Evolutionary conservation across 345 rosid genomes (phyloP).

Genomic region (Dovyalis caffra): DNA sequence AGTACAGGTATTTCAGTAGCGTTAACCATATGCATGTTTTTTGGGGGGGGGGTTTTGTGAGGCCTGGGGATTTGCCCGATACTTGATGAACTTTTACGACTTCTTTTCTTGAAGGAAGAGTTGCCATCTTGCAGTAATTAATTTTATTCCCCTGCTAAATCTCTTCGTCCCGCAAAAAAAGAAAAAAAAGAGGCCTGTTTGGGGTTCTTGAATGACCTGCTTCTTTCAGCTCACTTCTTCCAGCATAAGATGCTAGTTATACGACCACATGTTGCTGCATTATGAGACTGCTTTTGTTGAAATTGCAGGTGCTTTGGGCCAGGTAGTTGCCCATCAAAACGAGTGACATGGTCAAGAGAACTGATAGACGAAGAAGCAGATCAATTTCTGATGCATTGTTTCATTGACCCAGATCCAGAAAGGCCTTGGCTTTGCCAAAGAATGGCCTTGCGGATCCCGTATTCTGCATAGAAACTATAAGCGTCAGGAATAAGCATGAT

Average conservation of each 20-base stretch:
- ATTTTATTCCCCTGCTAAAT: neutral
- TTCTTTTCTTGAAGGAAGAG: neutral
- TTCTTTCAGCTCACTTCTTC: neutral
- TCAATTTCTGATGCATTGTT: slow-evolving; percentile 68
- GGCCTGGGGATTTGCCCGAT: neutral
- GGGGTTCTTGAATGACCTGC: neutral
- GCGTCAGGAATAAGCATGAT: neutral
- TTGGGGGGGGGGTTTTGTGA: no score
- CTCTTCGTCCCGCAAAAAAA: neutral
- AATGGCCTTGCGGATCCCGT: slow-evolving; percentile 74
- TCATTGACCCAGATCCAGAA: slow-evolving; percentile 71
- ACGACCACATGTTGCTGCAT: neutral
- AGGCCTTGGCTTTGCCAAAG: slow-evolving; percentile 80
- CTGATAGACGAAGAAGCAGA: slow-evolving; percentile 85
- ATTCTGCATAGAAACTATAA: slow-evolving; percentile 45
- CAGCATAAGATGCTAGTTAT: neutral
- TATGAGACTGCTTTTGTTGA: neutral
- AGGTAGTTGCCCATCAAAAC: slow-evolving; percentile 68
- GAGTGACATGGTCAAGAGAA: slow-evolving; percentile 84
- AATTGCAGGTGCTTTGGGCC: slow-evolving; percentile 79
- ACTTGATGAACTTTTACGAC: neutral
- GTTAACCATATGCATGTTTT: neutral
- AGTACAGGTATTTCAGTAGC: slow-evolving; percentile 64
- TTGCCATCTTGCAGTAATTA: neutral
- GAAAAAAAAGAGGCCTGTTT: neutral